Base-by-base conservation (phyloP, 2,329 filamentous ascomycete species). In the Fusarium udum region DNA sequence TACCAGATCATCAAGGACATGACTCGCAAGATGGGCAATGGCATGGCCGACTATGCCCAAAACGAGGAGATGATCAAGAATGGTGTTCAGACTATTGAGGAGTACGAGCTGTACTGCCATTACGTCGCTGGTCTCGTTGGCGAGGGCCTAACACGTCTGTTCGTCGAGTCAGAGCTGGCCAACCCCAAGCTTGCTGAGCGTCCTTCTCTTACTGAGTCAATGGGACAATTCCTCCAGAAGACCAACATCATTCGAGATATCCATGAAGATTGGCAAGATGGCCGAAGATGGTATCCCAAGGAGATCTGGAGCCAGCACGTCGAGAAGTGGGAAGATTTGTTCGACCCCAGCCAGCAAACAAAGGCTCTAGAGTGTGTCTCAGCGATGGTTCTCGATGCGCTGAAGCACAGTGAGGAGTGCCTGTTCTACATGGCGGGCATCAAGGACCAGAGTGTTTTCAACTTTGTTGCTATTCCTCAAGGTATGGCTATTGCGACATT, bases 111-210 rank as follows among this genome's bases (percentile, higher is more conserved):
- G 61, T 99, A 99, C 87, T 99, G 96, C 85, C 95, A 97, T 83
- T 98, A 98, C 80, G 96, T 99, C 36, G 96, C 96, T n/a, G 96
- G 96, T 36, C 87, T 99, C n/a, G 96, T 99, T 39, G 96, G 96
- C 64, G 95, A 98, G 82, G 96, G 96, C 48, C 84, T 96, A 70
- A 99, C 96, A 4, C 90, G 93, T 31, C 87, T 99, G 28, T 98
- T 99, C 75, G 94, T 98, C 51, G 91, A 94, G 80, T 92, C 92
- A 57, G 90, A 93, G 70, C 92, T 97, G 64, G 96, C 94, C 69
- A 98, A 98, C 82, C 92, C 93, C 6, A 93, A 91, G 64, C 88
- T 99, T 58, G 85, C 95, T 59, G 89, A 95, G 72, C 90, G 94
- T 58, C 91, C 93, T 39, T 87, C 94, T 69, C 89, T 99, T 56